Conservation (phyloP, 2,329 filamentous ascomycete genomes). For the Pleomassaria siparia region DNA sequence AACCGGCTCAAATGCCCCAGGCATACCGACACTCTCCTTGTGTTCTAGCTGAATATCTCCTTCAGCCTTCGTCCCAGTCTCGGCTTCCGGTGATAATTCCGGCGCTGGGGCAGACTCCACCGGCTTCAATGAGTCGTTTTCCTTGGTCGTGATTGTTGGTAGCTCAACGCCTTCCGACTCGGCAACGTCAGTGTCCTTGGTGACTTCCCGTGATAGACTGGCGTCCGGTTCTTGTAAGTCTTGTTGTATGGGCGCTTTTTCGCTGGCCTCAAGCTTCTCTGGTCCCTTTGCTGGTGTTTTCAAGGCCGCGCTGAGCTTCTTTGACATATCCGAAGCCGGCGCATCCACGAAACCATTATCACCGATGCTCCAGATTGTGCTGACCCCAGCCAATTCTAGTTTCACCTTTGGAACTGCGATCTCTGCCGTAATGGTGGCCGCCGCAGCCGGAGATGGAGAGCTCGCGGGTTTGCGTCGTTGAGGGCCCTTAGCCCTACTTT, state of each 20-base stretch:
- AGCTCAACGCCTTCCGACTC: conserved; percentile 14
- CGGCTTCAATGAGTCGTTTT: conserved; percentile 6
- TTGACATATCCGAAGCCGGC: conserved; percentile 32
- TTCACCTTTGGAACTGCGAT: conserved; percentile 25
- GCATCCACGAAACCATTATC: conserved; percentile 37
- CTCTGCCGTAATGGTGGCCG: conserved; percentile 44
- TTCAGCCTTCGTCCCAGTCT: conserved; percentile 6
- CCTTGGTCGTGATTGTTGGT: conserved; percentile 9
- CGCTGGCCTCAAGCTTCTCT: not conserved
- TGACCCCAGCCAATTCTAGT: conserved; percentile 29
- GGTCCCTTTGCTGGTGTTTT: conserved; percentile 1
- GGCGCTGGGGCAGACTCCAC: conserved; percentile 3
- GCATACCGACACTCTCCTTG: not conserved
- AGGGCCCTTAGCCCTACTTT: conserved; percentile 85
- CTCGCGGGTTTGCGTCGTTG: conserved; percentile 69
- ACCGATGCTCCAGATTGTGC: conserved; percentile 39
- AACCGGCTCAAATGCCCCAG: not conserved
- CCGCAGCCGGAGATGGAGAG: conserved; percentile 55
- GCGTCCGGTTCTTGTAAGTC: not conserved
- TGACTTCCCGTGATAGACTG: not conserved
- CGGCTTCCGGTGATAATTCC: conserved; percentile 4
- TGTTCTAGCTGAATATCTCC: not conserved
- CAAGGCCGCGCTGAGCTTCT: conserved; percentile 18
- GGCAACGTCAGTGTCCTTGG: conserved; percentile 4
- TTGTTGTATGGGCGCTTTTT: not conserved